Base-by-base conservation (phyloP, 306 rosid species). In the Mimosa bimucronata region DNA sequence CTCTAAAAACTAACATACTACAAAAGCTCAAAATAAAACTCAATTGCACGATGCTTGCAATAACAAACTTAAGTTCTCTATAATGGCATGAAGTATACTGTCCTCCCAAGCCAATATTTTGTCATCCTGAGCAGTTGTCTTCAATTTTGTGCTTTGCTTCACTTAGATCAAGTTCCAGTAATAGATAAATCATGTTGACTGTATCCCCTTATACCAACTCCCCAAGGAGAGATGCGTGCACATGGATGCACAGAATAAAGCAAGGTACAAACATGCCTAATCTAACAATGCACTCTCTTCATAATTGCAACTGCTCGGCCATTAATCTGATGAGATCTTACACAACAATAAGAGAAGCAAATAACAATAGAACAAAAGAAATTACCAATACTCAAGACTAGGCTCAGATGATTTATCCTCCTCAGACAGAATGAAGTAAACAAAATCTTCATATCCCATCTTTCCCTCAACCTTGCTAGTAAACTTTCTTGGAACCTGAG, bases 391-490 rank as follows among this genome's bases (percentile, higher is more conserved):
- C 85, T 96, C 99, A 78, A 93, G 97, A 86, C 98, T 93, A 84
- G 99, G 99, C 87, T 85, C 97, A 62, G 99, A 93, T 66, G 97
- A 87, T 85, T 96, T 96, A 85, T 96, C 98, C 88, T 96, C 99
- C 85, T 96, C 99, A 10, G 98, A 84, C 50, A 96, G 87, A 85
- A 96, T 96, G 85, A 96, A 96, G 87, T 96, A 93, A 71, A 92
- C 98, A 85, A 96, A 96, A 89, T 96, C 99, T 88, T 96, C 98
- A 86, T 96, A 96, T 76, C 99, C 99, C 99, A 96, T 96, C 87
- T 90, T 96, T 71, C 99, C 99, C 86, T 90, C 98, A 86, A 89
- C 97, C 87, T 87, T 92, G 79, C 97, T 89, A 60, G 94, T 93
- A 88, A 96, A 96, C 93, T 92, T 96, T 88, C 99, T 91, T 50